Evolutionary conservation across 1,284 basidiomycete genomes (phyloP).

Genomic region (Heliocybe sulcata): DNA sequence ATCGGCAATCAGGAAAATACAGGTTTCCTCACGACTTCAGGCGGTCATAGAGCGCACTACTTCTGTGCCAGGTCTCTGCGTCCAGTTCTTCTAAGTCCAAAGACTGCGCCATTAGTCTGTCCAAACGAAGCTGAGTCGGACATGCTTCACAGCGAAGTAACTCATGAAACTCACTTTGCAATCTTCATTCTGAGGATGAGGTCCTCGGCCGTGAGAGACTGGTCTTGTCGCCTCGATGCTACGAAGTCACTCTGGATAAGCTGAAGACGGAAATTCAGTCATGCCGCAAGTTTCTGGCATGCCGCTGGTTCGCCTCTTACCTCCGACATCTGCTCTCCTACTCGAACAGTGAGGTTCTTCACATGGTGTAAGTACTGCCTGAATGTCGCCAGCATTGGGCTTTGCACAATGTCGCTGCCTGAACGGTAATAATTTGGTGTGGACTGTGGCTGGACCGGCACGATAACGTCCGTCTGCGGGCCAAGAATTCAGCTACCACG

Average conservation of each 20-base stretch:
- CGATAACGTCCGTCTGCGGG: constrained; percentile 43
- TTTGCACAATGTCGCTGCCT: constrained; percentile 35
- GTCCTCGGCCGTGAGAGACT: constrained; percentile 45
- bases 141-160: constrained; percentile 1
- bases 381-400: constrained; percentile 39
- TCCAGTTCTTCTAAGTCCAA: constrained; percentile 26
- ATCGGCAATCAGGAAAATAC: neutral
- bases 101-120: constrained; percentile 29
- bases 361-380: constrained; percentile 49
- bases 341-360: constrained; percentile 37
- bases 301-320: constrained; percentile 22
- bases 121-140: neutral
- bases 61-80: constrained; percentile 29
- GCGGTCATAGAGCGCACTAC: constrained; percentile 27
- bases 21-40: constrained; percentile 13
- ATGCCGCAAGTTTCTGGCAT: neutral
- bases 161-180: constrained; percentile 40
- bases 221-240: constrained; percentile 40
- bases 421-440: constrained; percentile 33
- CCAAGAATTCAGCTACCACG: neutral
- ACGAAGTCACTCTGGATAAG: constrained; percentile 74
- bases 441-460: constrained; percentile 33
- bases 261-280: constrained; percentile 25
- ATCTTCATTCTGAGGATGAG: constrained; percentile 57
- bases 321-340: constrained; percentile 47